Percentiles rank a stretch among this genome's conserved stretches.
Evolutionary conservation across 768 basidiomycete species (phyloP).

Genomic region (Lactifluus piperatus): DNA sequence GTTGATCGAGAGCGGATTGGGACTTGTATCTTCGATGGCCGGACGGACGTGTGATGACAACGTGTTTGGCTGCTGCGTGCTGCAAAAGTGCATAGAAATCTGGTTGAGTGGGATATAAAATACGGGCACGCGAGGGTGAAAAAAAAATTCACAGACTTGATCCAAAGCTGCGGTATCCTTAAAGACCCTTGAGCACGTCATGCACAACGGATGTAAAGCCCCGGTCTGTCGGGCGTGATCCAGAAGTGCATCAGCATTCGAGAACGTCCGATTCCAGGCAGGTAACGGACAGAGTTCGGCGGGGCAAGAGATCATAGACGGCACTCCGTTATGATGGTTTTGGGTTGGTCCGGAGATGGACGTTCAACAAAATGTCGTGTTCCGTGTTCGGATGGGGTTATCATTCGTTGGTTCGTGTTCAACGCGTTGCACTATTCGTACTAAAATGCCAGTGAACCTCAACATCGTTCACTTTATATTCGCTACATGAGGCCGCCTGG

Average conservation of each 20-base stretch:
- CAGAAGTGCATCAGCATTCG: constrained; percentile 7
- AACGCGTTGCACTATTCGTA: too few species aligned
- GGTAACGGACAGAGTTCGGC: constrained; percentile 9
- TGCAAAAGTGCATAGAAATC: neutral
- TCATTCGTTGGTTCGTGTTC: neutral
- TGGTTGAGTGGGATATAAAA: neutral
- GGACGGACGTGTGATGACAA: constrained; percentile 3
- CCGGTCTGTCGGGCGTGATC: constrained; percentile 10
- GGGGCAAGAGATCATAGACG: constrained; percentile 2
- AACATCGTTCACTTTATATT: too few species aligned
- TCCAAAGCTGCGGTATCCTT: constrained; percentile 13
- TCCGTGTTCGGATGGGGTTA: neutral
- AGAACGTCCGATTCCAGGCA: constrained; percentile 4
- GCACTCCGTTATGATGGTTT: neutral
- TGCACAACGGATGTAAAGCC: constrained; percentile 8
- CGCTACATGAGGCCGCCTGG: constrained; percentile 90
- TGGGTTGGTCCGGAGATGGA: neutral
- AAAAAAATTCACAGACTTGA: neutral
- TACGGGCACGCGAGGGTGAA: neutral
- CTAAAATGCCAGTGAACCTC: too few species aligned
- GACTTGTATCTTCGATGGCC: constrained; percentile 12
- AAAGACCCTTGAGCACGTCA: constrained; percentile 7
- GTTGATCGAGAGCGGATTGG: constrained; percentile 18
- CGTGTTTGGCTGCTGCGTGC: constrained; percentile 18
- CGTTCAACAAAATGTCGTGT: neutral